A percentile compares a stretch with the other conserved stretches of the same genome.
These are phyloP conservation scores for Rhodotorula sp. DNA, from an alignment of 1,284 basidiomycete genomes.

Conservation along the genomic window DNA sequence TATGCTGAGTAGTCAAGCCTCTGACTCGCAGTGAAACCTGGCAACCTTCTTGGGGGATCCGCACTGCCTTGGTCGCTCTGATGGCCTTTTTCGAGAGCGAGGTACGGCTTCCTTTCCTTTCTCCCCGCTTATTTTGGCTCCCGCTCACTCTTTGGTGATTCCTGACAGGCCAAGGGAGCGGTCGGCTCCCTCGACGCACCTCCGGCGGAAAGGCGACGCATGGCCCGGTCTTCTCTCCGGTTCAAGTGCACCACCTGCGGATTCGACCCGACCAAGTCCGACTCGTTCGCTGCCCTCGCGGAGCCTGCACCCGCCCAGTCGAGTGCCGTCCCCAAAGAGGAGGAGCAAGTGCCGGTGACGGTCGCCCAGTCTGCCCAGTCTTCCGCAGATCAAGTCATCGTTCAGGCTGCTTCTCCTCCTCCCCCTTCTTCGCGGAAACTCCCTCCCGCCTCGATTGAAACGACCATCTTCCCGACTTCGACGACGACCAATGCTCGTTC, in stretches of 20 bases:
- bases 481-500: neutral
- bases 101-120: conserved; percentile 7
- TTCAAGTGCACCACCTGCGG: conserved; percentile 29
- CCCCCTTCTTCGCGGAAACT: neutral
- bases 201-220: conserved; percentile 69
- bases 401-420: neutral
- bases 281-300: conserved; percentile 13
- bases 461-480: conserved; percentile 6
- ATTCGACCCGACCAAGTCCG: conserved; percentile 6
- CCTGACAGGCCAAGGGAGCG: conserved; percentile 77
- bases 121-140: no score
- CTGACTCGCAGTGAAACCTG: conserved; percentile 44
- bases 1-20: no score
- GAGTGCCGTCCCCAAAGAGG: neutral
- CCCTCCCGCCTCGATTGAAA: neutral
- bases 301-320: neutral
- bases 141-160: neutral
- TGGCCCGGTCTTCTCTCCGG: conserved; percentile 64
- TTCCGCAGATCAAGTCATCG: neutral
- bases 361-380: neutral
- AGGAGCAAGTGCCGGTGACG: neutral
- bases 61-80: conserved; percentile 49
- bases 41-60: conserved; percentile 51
- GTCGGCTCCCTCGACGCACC: conserved; percentile 85
- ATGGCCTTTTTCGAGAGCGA: conserved; percentile 46